phyloP scores from a whole-genome alignment of 768 basidiomycete species.

The Xerocomellus amylosporus region DNA sequence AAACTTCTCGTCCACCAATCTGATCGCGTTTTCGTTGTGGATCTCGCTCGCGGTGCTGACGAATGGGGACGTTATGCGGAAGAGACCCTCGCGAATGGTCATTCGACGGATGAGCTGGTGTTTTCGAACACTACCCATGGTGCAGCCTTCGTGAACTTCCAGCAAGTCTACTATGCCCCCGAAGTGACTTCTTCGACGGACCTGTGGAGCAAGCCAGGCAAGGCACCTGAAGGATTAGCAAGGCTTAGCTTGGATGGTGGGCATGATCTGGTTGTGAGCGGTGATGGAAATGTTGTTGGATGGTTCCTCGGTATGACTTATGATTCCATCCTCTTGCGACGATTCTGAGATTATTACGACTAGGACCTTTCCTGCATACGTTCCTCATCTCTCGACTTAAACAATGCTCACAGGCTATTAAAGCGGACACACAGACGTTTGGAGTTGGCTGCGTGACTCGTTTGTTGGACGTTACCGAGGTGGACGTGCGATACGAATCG shows the following conservation, averaged over 20 bases:
- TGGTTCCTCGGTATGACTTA: slow-evolving; percentile 65
- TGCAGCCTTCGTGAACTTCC: slow-evolving; percentile 68
- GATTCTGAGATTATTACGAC: background rate
- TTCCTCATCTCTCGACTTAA: slow-evolving; percentile 52
- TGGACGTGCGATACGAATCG: slow-evolving; percentile 57
- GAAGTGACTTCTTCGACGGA: slow-evolving; percentile 42
- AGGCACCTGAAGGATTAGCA: slow-evolving; percentile 57
- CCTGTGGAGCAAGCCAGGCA: slow-evolving; percentile 70
- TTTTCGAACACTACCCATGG: slow-evolving; percentile 40
- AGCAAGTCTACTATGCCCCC: slow-evolving; percentile 59
- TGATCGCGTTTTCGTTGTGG: slow-evolving; percentile 46
- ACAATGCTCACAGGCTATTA: slow-evolving; percentile 47
- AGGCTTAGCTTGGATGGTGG: slow-evolving; percentile 72
- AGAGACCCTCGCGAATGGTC: slow-evolving; percentile 49
- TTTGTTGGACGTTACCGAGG: slow-evolving; percentile 55
- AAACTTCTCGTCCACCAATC: slow-evolving; percentile 62
- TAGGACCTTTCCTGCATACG: slow-evolving; percentile 42
- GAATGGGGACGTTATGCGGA: slow-evolving; percentile 48
- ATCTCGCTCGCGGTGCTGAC: slow-evolving; percentile 46
- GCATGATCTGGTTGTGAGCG: slow-evolving; percentile 62
- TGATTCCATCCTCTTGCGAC: background rate
- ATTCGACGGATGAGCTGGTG: slow-evolving; percentile 55
- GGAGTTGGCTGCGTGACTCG: slow-evolving; percentile 61
- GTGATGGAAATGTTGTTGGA: slow-evolving; percentile 62
- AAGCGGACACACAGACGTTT: slow-evolving; percentile 50